A percentile compares a stretch with the other conserved stretches of the same genome.
Conservation (phyloP, 768 basidiomycete species). For the Suillus decipiens region DNA sequence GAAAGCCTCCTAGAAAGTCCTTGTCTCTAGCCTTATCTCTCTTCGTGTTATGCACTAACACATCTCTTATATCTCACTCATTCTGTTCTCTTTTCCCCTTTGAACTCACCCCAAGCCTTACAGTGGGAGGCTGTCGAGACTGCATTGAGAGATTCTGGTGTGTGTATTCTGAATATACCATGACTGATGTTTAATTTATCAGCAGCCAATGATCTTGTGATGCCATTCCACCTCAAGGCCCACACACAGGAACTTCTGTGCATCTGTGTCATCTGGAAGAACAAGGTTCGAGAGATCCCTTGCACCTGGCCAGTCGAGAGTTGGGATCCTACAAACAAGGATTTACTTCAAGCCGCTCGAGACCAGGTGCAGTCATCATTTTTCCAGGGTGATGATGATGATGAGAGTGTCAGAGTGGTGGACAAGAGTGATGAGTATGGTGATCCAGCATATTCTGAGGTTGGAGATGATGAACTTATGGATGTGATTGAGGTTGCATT, state of each 20-base stretch:
- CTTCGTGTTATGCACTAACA: too few species aligned
- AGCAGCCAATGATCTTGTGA: background rate
- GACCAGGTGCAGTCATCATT: background rate
- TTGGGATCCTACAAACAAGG: background rate
- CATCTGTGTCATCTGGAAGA: background rate
- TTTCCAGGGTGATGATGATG: background rate
- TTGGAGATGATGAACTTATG: constrained; percentile 10
- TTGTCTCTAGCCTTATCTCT: too few species aligned
- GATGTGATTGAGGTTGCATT: constrained; percentile 8
- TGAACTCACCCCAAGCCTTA: too few species aligned
- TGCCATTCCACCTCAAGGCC: background rate
- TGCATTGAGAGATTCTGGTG: too few species aligned
- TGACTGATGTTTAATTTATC: background rate
- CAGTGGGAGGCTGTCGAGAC: too few species aligned
- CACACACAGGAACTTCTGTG: background rate
- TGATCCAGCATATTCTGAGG: background rate
- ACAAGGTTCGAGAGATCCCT: background rate
- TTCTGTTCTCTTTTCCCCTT: too few species aligned
- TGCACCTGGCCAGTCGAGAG: background rate
- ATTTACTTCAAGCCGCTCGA: background rate
- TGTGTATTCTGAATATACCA: too few species aligned
- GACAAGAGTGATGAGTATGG: background rate
- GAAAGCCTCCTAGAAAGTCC: too few species aligned
- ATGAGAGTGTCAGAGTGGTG: too few species aligned
- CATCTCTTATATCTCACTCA: too few species aligned